Evolutionary conservation across 441 rosid species (phyloP).

Genomic region (Gossypium schwendimanii): DNA sequence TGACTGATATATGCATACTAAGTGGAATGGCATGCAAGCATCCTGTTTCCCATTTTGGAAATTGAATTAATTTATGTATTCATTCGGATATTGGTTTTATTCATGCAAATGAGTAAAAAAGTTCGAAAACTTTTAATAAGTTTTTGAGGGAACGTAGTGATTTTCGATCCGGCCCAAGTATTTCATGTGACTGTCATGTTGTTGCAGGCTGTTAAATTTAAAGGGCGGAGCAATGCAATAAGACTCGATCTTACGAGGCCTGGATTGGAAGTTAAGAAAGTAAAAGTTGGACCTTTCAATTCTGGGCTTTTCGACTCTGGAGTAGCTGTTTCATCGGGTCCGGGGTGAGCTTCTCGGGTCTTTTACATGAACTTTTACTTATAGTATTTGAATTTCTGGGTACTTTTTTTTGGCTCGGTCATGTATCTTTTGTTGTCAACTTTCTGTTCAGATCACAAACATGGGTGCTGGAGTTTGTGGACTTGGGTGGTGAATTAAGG

Average conservation of each 20-base stretch:
- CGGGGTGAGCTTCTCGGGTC: conserved; percentile 36
- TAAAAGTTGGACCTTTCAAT: conserved; percentile 92
- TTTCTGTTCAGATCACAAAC: conserved; percentile 46
- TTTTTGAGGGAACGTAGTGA: background rate
- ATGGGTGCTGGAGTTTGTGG: conserved; percentile 93
- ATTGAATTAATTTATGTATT: background rate
- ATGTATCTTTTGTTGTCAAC: background rate
- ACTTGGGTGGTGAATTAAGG: conserved; percentile 89
- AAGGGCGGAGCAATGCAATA: conserved; percentile 42
- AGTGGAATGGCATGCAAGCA: background rate
- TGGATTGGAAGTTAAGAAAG: conserved; percentile 54
- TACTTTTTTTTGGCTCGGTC: background rate
- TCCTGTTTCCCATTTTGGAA: background rate
- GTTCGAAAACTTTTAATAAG: background rate
- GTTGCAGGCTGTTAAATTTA: conserved; percentile 57
- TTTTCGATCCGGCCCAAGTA: no score
- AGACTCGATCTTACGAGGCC: conserved; percentile 69
- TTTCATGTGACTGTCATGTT: background rate
- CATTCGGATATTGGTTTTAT: background rate
- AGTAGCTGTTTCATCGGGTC: conserved; percentile 62
- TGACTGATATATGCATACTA: background rate
- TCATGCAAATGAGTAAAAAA: background rate
- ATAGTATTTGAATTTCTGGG: background rate
- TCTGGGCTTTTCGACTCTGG: conserved; percentile 78
- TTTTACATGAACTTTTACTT: background rate